Conservation (phyloP, 2,329 filamentous ascomycete species). For the Didymella pomorum region DNA sequence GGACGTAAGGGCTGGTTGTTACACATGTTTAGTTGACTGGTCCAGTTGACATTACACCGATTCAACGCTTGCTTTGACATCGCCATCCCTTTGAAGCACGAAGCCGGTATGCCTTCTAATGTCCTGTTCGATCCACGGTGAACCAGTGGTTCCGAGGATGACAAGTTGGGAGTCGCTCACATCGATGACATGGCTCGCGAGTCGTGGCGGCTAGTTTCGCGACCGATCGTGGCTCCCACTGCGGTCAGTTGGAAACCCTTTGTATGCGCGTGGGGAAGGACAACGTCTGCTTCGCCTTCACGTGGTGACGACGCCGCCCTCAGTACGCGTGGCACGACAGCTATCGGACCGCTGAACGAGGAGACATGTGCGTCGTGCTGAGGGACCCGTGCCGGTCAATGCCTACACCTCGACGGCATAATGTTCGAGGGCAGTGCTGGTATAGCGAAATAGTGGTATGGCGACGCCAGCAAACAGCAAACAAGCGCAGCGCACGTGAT, state of each 20-base stretch:
- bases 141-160: not conserved
- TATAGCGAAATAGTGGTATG: not conserved
- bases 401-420: not conserved
- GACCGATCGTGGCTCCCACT: not conserved
- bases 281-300: slow-evolving; percentile 16
- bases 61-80: slow-evolving; percentile 13
- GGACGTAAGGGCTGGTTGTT: slow-evolving; percentile 2
- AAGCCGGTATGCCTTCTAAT: not conserved
- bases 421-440: not conserved
- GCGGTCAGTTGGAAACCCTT: not conserved
- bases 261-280: slow-evolving; percentile 11
- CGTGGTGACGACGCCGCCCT: slow-evolving; percentile 7
- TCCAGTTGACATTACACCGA: not conserved
- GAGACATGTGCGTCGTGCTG: not conserved
- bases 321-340: slow-evolving; percentile 16
- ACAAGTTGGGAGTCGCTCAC: not conserved
- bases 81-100: not conserved
- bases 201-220: not conserved
- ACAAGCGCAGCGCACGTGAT: slow-evolving; percentile 7
- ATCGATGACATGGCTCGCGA: not conserved
- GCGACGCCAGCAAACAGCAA: not conserved
- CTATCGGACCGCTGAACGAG: not conserved
- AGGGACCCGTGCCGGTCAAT: not conserved
- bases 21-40: slow-evolving; percentile 4
- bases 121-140: not conserved